Evolutionary conservation across 306 rosid species (phyloP).

Genomic region (Malus fusca): DNA sequence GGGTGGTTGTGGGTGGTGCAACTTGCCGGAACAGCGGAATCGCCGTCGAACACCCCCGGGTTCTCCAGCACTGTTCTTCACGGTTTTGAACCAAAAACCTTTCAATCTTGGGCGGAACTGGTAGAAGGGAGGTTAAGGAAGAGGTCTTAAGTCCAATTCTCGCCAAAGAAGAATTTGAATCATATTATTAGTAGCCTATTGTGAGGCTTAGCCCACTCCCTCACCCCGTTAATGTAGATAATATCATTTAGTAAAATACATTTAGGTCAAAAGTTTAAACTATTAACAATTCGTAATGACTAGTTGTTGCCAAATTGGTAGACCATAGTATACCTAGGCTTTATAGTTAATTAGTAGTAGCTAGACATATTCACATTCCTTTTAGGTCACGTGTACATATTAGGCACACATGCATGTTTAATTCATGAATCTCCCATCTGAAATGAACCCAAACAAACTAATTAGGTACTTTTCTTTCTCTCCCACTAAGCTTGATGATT

Average conservation of each 20-base stretch:
- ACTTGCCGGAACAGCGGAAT: too few species aligned
- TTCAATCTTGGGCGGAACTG: too few species aligned
- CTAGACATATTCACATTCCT: neutral
- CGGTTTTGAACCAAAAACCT: too few species aligned
- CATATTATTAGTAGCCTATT: too few species aligned
- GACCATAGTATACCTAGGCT: neutral
- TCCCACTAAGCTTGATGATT: constrained; percentile 1
- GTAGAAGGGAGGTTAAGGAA: too few species aligned
- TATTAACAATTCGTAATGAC: neutral
- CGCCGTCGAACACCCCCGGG: rapidly evolving
- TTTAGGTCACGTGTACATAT: neutral
- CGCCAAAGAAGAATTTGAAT: too few species aligned
- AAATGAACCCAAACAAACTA: neutral
- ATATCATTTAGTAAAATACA: neutral
- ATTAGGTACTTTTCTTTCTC: neutral
- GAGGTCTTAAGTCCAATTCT: too few species aligned
- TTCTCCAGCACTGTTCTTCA: too few species aligned
- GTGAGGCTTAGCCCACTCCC: too few species aligned
- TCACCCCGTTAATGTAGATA: too few species aligned
- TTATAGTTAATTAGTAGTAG: neutral
- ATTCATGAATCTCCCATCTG: neutral
- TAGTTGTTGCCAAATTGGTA: neutral
- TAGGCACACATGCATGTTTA: neutral
- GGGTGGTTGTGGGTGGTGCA: too few species aligned
- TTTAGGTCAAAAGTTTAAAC: neutral